Evolutionary conservation across 2,329 filamentous ascomycete genomes (phyloP).

Genomic region (Ophiocordyceps camponoti-floridani): DNA sequence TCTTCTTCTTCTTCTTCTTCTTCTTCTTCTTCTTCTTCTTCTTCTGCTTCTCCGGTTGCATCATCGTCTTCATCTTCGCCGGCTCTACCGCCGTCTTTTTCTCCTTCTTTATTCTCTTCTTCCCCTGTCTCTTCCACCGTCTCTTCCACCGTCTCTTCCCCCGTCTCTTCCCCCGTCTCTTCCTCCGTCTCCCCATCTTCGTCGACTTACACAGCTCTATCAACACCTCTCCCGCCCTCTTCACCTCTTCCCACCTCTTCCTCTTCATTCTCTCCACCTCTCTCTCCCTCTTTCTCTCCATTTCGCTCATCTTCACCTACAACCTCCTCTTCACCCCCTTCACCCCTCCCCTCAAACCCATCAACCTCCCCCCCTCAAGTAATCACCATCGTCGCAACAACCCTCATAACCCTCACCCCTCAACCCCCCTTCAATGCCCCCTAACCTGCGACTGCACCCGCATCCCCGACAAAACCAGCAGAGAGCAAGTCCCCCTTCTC

Average conservation of each 20-base stretch:
- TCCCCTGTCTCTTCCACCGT: background rate
- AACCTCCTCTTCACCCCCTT: too few relatives aligned
- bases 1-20: too few relatives aligned
- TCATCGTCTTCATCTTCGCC: background rate
- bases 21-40: too few relatives aligned
- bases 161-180: background rate
- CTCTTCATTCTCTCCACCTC: background rate
- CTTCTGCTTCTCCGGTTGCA: too few relatives aligned
- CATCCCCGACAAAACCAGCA: background rate
- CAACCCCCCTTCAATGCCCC: background rate
- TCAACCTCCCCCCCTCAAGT: background rate
- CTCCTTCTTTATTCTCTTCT: too few relatives aligned
- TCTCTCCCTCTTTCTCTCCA: background rate
- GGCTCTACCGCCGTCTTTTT: too few relatives aligned
- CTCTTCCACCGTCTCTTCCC: background rate
- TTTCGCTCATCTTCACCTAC: background rate
- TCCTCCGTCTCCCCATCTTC: too few relatives aligned
- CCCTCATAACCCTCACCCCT: background rate
- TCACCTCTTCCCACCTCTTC: background rate
- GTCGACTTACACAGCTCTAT: too few relatives aligned
- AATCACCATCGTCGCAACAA: conserved; percentile 2
- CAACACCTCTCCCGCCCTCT: too few relatives aligned
- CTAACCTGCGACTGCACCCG: background rate
- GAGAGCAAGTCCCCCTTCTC: background rate
- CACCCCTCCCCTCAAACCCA: background rate